Conservation (phyloP, 2,329 filamentous ascomycete genomes). For the Talaromyces sp. region DNA sequence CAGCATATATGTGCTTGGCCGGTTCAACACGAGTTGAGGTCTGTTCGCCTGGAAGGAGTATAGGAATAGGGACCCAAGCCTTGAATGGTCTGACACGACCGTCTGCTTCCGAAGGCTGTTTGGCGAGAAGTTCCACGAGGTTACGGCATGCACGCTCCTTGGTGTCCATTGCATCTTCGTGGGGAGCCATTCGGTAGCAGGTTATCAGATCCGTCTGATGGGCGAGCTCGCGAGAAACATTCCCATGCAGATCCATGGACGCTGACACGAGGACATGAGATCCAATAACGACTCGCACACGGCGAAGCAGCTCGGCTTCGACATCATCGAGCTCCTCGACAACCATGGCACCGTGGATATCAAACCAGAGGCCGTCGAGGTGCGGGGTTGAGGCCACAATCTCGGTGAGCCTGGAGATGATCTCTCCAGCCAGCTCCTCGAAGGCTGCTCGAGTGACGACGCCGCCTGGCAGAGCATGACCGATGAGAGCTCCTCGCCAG, state of each 20-base stretch:
- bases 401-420: constrained; percentile 32
- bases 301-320: constrained; percentile 45
- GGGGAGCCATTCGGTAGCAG: constrained; percentile 51
- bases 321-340: constrained; percentile 47
- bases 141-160: constrained; percentile 49
- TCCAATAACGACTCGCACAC: constrained; percentile 44
- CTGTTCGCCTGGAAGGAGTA: constrained; percentile 51
- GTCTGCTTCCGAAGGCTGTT: constrained; percentile 1
- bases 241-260: constrained; percentile 54
- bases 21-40: constrained; percentile 52
- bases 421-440: constrained; percentile 40
- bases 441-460: constrained; percentile 44
- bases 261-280: constrained; percentile 46
- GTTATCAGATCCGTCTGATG: constrained; percentile 50
- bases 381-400: constrained; percentile 27
- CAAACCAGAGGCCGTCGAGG: constrained; percentile 51
- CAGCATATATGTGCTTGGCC: constrained; percentile 47
- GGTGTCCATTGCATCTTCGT: constrained; percentile 48
- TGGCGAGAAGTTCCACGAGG: constrained; percentile 37
- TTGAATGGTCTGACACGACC: constrained; percentile 39
- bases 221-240: constrained; percentile 46
- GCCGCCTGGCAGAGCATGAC: constrained; percentile 49
- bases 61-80: constrained; percentile 49
- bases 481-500: constrained; percentile 50
- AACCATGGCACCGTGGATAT: constrained; percentile 54